Percentiles rank a stretch among this genome's conserved stretches.
Conservation (phyloP, 768 basidiomycete genomes). For the Russula foetens region DNA sequence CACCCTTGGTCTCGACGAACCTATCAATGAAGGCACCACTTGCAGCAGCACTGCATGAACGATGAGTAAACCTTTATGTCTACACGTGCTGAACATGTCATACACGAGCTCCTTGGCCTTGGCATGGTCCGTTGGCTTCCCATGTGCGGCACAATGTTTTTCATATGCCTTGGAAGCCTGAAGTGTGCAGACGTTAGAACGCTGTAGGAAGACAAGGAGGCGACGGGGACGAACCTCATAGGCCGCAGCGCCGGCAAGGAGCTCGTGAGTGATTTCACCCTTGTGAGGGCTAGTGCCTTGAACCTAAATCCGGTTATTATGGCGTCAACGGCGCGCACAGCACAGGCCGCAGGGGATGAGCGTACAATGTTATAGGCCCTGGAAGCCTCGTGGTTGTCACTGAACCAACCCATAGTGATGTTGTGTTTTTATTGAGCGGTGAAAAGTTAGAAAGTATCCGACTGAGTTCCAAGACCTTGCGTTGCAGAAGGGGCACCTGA, state of each 20-base stretch:
- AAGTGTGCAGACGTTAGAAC: not conserved
- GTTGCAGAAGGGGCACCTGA: no score
- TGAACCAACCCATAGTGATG: slow-evolving; percentile 1
- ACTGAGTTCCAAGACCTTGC: no score
- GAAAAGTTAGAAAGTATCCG: not conserved
- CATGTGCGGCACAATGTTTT: slow-evolving; percentile 41
- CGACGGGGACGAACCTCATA: slow-evolving; percentile 38
- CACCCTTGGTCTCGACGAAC: slow-evolving; percentile 53
- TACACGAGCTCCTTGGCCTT: slow-evolving; percentile 51
- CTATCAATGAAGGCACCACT: slow-evolving; percentile 47
- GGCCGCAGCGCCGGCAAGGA: slow-evolving; percentile 58
- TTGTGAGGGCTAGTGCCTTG: slow-evolving; percentile 31
- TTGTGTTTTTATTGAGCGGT: not conserved
- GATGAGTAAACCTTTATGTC: slow-evolving; percentile 2
- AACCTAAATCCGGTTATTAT: not conserved
- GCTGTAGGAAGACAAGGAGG: not conserved
- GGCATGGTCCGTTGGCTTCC: slow-evolving; percentile 41
- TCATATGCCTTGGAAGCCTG: slow-evolving; percentile 58
- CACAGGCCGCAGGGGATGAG: not conserved
- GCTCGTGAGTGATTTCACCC: slow-evolving; percentile 50
- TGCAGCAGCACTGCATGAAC: slow-evolving; percentile 37
- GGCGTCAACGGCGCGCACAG: not conserved
- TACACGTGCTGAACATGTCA: not conserved
- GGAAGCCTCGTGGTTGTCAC: not conserved
- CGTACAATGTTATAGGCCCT: not conserved